Evolutionary conservation across 768 basidiomycete species (phyloP).

Genomic region (Lactarius pseudohatsudake): DNA sequence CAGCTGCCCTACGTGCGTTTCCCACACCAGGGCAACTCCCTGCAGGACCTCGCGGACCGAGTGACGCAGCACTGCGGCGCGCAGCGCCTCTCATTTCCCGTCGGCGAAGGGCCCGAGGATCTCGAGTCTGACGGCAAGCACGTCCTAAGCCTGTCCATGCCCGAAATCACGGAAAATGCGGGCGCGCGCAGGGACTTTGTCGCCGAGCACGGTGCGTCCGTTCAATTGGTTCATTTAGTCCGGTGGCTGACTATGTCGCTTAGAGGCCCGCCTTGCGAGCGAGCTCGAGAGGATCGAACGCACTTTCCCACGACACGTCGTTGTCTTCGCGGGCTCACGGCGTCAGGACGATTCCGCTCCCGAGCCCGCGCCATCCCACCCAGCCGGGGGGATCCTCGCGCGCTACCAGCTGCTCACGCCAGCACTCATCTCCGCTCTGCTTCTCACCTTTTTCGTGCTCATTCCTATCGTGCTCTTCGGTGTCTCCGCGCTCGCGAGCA

Average conservation of each 20-base stretch:
- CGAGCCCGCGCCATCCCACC: conserved; percentile 35
- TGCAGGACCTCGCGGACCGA: conserved; percentile 41
- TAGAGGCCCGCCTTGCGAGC: conserved; percentile 47
- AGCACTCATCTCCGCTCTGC: conserved; percentile 62
- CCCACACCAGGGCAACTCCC: conserved; percentile 32
- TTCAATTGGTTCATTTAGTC: background rate
- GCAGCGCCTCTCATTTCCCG: conserved; percentile 41
- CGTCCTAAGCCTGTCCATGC: conserved; percentile 58
- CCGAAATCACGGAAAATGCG: conserved; percentile 43
- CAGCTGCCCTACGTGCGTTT: conserved; percentile 62
- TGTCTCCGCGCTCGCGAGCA: conserved; percentile 65
- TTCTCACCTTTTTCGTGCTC: conserved; percentile 64
- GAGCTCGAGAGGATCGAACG: conserved; percentile 51
- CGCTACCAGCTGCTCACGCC: conserved; percentile 79
- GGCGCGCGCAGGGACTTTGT: conserved; percentile 48
- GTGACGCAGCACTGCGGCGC: conserved; percentile 57
- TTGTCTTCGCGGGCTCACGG: conserved; percentile 61
- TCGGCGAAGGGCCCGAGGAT: conserved; percentile 37
- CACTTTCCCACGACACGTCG: conserved; percentile 58
- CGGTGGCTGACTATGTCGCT: conserved; percentile 5
- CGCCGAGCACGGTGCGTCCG: conserved; percentile 52
- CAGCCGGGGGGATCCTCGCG: conserved; percentile 61
- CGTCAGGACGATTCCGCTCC: conserved; percentile 42
- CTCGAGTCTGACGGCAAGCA: conserved; percentile 47
- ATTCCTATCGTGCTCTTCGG: conserved; percentile 66